Conservation (phyloP, 1,284 basidiomycete genomes). For the Schizophyllum commune region DNA sequence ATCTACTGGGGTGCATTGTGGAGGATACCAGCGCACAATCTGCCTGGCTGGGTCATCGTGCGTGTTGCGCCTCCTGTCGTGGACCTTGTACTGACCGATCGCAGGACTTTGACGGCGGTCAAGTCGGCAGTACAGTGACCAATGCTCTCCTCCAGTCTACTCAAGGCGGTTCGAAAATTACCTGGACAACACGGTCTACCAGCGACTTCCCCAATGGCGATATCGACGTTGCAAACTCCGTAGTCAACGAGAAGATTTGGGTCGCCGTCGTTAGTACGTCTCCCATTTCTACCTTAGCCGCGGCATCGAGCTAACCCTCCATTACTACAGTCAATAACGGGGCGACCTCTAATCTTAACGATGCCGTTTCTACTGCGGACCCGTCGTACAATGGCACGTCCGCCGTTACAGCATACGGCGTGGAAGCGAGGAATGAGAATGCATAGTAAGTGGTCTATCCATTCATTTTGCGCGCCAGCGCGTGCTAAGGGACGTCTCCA, state of each 20-base stretch:
- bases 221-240: constrained; percentile 8
- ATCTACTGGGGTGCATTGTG: constrained; percentile 45
- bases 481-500: constrained; percentile 9
- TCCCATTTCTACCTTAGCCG: not conserved
- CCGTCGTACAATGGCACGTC: constrained; percentile 25
- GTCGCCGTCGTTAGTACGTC: constrained; percentile 14
- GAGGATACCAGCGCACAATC: constrained; percentile 27
- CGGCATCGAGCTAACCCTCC: not conserved
- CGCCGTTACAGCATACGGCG: constrained; percentile 27
- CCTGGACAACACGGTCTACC: constrained; percentile 33
- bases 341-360: constrained; percentile 18
- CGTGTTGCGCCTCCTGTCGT: constrained; percentile 11
- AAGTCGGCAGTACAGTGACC: constrained; percentile 34
- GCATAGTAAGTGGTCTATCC: constrained; percentile 34
- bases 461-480: not conserved
- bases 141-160: constrained; percentile 22
- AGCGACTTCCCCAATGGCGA: constrained; percentile 34
- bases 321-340: constrained; percentile 14
- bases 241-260: constrained; percentile 15
- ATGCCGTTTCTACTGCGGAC: constrained; percentile 22
- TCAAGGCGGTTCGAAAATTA: constrained; percentile 16
- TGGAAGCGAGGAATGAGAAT: constrained; percentile 32
- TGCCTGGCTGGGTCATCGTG: constrained; percentile 37
- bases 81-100: not conserved
- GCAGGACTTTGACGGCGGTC: constrained; percentile 48